Evolutionary conservation across 768 basidiomycete genomes (phyloP).

Genomic region (Hemileccinum rubropunctum): DNA sequence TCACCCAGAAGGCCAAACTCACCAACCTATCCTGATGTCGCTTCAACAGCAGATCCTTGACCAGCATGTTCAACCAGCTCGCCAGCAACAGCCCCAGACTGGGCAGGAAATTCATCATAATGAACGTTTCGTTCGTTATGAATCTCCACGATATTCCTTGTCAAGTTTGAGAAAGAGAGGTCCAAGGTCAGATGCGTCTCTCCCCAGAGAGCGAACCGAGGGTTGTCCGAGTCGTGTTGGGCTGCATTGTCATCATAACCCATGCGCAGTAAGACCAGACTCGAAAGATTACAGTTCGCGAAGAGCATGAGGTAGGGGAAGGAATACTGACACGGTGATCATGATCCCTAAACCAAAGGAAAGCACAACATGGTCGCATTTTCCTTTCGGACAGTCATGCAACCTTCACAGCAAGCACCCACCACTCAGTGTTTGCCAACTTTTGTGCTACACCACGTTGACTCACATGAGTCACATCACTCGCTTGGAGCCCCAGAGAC

Average conservation of each 20-base stretch:
- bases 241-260: slow-evolving; percentile 65
- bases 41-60: slow-evolving; percentile 66
- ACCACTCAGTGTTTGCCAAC: too few species aligned
- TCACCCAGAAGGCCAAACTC: slow-evolving; percentile 28
- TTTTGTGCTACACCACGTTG: too few species aligned
- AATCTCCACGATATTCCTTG: slow-evolving; percentile 39
- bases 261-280: slow-evolving; percentile 73
- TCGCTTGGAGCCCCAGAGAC: too few species aligned
- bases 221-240: slow-evolving; percentile 84
- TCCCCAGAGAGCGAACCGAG: slow-evolving; percentile 91
- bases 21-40: slow-evolving; percentile 70
- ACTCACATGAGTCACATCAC: too few species aligned
- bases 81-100: slow-evolving; percentile 73
- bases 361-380: too few species aligned
- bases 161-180: slow-evolving; percentile 48
- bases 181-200: slow-evolving; percentile 39
- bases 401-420: too few species aligned
- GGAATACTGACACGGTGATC: slow-evolving; percentile 49
- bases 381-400: too few species aligned
- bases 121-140: slow-evolving; percentile 78
- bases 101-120: slow-evolving; percentile 82
- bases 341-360: slow-evolving; percentile 65
- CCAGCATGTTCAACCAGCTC: slow-evolving; percentile 77
- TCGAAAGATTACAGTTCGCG: slow-evolving; percentile 89
- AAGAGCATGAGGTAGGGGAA: slow-evolving; percentile 52